Evolutionary conservation across 805 yeast genomes (phyloP), one percentile per base, ranked within the genome.

Genomic region (Saturnispora galanensis): DNA sequence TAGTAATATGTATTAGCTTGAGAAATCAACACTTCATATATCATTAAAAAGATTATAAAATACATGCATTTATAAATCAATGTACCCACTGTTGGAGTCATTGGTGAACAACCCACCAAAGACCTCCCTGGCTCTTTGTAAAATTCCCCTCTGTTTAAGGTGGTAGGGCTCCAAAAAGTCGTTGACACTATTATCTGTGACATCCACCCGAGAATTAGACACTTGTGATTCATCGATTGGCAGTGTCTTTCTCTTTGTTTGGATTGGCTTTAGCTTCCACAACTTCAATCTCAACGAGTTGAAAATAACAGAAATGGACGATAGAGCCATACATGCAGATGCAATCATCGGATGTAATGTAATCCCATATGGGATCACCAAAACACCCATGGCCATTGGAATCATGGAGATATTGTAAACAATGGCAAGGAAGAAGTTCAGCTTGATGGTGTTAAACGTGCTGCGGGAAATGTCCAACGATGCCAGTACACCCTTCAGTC

Each of bases 331-430:
- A 1, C 96, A 84, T 11, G 80, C 75, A 35, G 93, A 87, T 1
- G 97, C 97, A 57, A 86, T 76, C 59, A 86, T 79, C 2, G 97
- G 98, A 42, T 86, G 85, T 52, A 89, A 65, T 44, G 82, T 74
- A 41, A 86, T 69, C 32, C 84, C 81, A 64, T 81, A 78, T 2
- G 95, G 95, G 30, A 75, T 63, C 40, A 79, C 73, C 44, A 90
- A 69, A n/a, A 82, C 74, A 1, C 97, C 97, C 81, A 94, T 90
- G 0, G 97, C 96, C 52, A 90, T 73, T 2, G 97, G 98, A 31
- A 90, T 71, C 81, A 93, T 90, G 28, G 84, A 66, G 13, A 84
- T 35, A 56, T 90, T 90, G 64, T 90, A 90, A 36, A 87, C 66
- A 8, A 81, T 74, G 1, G 97, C 96, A 83, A 96, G 84, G 46